Evolutionary conservation across 2,329 filamentous ascomycete species (phyloP).

Genomic region (Cytospora piceicola): DNA sequence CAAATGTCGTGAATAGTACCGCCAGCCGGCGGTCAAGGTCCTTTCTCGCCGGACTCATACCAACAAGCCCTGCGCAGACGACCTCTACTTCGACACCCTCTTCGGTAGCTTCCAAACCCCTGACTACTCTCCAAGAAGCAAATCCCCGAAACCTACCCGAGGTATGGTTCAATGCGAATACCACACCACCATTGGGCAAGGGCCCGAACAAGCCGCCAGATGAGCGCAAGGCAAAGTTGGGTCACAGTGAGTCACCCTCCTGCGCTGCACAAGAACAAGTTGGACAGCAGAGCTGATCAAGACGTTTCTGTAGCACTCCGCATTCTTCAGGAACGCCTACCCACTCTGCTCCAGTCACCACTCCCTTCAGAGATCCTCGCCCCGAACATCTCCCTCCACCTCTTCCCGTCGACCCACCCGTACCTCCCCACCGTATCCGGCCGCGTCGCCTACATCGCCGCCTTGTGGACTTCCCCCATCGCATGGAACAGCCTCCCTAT

Average conservation of each 20-base stretch:
- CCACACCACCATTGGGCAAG: conserved; percentile 31
- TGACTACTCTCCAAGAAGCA: conserved; percentile 34
- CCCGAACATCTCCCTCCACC: conserved; percentile 71
- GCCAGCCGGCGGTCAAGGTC: conserved; percentile 35
- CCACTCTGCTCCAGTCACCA: conserved; percentile 67
- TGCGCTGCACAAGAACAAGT: neutral
- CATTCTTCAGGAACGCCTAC: conserved; percentile 68
- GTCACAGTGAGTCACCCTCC: conserved; percentile 56
- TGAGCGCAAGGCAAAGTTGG: conserved; percentile 64
- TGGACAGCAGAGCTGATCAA: neutral
- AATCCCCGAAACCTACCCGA: conserved; percentile 41
- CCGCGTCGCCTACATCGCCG: conserved; percentile 86
- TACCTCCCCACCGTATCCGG: conserved; percentile 92
- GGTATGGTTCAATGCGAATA: conserved; percentile 48
- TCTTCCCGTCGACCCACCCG: conserved; percentile 78
- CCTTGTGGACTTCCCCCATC: conserved; percentile 93
- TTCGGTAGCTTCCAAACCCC: conserved; percentile 26
- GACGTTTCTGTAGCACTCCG: conserved; percentile 55
- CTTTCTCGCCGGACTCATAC: conserved; percentile 24
- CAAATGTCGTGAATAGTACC: conserved; percentile 36
- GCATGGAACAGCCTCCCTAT: conserved; percentile 94
- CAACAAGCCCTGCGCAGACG: conserved; percentile 24
- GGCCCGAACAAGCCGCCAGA: conserved; percentile 47
- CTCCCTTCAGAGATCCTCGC: conserved; percentile 76
- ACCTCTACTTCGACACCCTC: conserved; percentile 24